These are phyloP conservation scores for Oryza officinalis DNA, from an alignment of 176 grass and related monocot genomes.

Conservation along the genomic window DNA sequence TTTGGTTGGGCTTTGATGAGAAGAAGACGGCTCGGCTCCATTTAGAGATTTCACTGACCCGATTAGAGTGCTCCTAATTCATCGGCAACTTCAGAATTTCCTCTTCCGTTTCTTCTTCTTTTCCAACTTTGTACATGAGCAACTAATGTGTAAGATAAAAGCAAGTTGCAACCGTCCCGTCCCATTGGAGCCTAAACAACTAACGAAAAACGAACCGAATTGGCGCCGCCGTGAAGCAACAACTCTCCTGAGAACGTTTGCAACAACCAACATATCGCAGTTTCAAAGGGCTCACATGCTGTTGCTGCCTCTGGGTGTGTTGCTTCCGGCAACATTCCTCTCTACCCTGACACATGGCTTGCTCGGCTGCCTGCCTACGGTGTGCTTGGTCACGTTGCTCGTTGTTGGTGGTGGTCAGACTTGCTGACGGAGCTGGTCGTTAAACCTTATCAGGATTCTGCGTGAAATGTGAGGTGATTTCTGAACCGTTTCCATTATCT, in stretches of 20 bases:
- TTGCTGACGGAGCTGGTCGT: neutral
- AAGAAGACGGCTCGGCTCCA: neutral
- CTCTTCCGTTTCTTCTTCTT: neutral
- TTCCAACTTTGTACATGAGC: conserved; percentile 38
- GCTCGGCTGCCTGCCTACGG: neutral
- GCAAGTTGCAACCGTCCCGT: neutral
- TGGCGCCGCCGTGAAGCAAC: conserved; percentile 15
- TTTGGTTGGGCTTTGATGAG: conserved; percentile 32
- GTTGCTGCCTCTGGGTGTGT: neutral
- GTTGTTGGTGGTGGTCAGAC: neutral
- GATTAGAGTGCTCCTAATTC: neutral
- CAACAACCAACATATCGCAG: neutral
- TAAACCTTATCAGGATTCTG: neutral
- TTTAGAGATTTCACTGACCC: conserved; percentile 18
- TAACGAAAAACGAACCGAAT: neutral
- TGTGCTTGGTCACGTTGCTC: neutral
- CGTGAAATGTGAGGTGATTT: neutral
- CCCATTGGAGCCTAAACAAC: neutral
- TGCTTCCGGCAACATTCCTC: conserved; percentile 13
- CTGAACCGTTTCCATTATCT: too few species aligned
- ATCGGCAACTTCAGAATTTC: conserved; percentile 6
- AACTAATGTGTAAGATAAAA: conserved; percentile 41
- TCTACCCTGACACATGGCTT: neutral
- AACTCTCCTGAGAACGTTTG: neutral
- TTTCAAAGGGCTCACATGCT: conserved; percentile 31